These are phyloP conservation scores for Wickerhamomyces chaumierensis DNA, from an alignment of 805 yeast species.

Conservation along the genomic window DNA sequence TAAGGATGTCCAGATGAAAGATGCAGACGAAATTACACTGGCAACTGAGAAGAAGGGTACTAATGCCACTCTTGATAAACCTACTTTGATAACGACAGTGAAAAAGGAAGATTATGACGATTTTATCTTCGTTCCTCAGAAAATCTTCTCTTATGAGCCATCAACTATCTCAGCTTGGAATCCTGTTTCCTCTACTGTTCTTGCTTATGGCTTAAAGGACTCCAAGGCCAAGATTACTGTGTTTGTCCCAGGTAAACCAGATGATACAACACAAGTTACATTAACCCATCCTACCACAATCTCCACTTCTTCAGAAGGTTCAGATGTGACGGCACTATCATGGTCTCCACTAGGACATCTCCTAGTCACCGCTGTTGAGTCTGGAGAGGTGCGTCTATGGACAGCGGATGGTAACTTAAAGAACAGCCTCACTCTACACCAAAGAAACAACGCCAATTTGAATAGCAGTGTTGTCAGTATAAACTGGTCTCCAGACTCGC, in stretches of 20 bases:
- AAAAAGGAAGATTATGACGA: slow-evolving; percentile 6
- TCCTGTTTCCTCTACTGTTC: slow-evolving; percentile 30
- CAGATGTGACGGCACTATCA: slow-evolving; percentile 25
- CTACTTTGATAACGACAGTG: too few relatives aligned
- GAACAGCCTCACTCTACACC: slow-evolving; percentile 42
- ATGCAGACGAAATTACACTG: too few relatives aligned
- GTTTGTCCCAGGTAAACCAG: slow-evolving; percentile 15
- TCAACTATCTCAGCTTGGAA: slow-evolving; percentile 45
- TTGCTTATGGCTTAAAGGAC: slow-evolving; percentile 46
- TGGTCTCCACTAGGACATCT: slow-evolving; percentile 64
- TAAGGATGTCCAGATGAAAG: neutral
- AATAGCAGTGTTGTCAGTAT: slow-evolving; percentile 31
- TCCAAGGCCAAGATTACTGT: slow-evolving; percentile 35
- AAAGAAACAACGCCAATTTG: slow-evolving; percentile 24
- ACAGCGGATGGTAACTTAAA: slow-evolving; percentile 54
- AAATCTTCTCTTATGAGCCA: slow-evolving; percentile 28
- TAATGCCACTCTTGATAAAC: neutral
- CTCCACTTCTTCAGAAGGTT: slow-evolving; percentile 2
- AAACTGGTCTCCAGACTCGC: slow-evolving; percentile 50
- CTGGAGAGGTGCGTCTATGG: slow-evolving; percentile 79
- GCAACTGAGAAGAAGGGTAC: too few relatives aligned
- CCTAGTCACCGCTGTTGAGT: slow-evolving; percentile 51
- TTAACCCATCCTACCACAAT: slow-evolving; percentile 23
- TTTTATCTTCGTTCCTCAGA: slow-evolving; percentile 26
- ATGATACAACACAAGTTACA: slow-evolving; percentile 8